Conservation (phyloP, 257 asterid genomes). For the Oldenlandia corymbosa region DNA sequence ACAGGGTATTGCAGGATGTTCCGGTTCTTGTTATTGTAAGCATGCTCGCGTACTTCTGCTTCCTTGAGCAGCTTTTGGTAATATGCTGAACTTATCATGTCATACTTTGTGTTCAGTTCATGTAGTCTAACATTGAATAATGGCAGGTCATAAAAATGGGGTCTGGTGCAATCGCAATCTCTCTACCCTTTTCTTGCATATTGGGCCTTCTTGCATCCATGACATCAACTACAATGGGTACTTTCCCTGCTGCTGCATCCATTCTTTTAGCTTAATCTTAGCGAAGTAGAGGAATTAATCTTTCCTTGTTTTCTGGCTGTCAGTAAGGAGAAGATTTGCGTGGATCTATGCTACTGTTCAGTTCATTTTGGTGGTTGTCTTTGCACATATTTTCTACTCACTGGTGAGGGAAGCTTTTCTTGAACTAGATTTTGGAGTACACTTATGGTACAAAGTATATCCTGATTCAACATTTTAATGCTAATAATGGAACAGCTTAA, state of each 20-base stretch:
- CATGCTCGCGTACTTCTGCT: slow-evolving; percentile 95
- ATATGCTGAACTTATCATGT: slow-evolving; percentile 18
- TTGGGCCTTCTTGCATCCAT: slow-evolving; percentile 94
- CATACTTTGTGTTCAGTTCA: slow-evolving; percentile 4
- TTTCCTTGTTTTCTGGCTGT: slow-evolving; percentile 10
- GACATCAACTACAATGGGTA: slow-evolving; percentile 98
- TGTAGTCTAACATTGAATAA: slow-evolving; percentile 6
- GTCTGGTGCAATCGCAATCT: slow-evolving; percentile 85
- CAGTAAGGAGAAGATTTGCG: slow-evolving; percentile 69
- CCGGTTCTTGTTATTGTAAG: slow-evolving; percentile 87
- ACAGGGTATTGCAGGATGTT: slow-evolving; percentile 92
- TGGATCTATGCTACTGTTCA: slow-evolving; percentile 82
- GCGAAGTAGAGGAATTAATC: slow-evolving; percentile 4
- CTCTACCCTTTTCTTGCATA: slow-evolving; percentile 91
- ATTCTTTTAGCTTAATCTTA: not conserved
- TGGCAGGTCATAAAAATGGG: slow-evolving; percentile 68
- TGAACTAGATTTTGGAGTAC: not conserved
- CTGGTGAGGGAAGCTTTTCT: slow-evolving; percentile 47
- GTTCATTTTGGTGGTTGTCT: slow-evolving; percentile 71
- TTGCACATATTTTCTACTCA: slow-evolving; percentile 73
- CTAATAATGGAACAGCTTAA: slow-evolving; percentile 45
- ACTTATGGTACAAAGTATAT: not conserved
- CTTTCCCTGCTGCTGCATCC: slow-evolving; percentile 2
- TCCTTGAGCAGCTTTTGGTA: slow-evolving; percentile 95
- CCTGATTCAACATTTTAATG: slow-evolving; percentile 5